Evolutionary conservation across 371 early-diverging fungal genomes (phyloP).

Genomic region (Actinomucor elegans): DNA sequence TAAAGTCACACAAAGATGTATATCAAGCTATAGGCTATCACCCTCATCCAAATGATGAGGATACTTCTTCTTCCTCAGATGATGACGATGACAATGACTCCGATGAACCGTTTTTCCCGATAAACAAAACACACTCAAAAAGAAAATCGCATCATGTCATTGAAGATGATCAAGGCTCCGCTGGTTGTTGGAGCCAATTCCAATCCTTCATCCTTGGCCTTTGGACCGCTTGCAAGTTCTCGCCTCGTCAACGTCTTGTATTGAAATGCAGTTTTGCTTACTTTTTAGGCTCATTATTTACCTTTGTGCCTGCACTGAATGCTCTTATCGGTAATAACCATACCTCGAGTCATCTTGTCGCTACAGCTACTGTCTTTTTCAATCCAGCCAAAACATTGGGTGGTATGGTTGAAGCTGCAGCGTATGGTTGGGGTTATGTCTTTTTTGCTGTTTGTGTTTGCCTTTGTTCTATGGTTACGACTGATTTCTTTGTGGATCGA

Average conservation of each 20-base stretch:
- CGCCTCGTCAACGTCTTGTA: constrained; percentile 43
- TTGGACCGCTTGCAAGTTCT: constrained; percentile 4
- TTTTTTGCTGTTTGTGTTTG: constrained; percentile 51
- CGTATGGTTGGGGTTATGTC: constrained; percentile 57
- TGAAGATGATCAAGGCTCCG: background rate
- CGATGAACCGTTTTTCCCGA: constrained; percentile 36
- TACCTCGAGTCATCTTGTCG: constrained; percentile 61
- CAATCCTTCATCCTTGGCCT: background rate
- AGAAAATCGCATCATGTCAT: constrained; percentile 7
- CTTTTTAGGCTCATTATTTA: constrained; percentile 59
- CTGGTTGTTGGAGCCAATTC: background rate
- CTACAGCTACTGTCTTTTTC: constrained; percentile 66
- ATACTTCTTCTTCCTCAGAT: constrained; percentile 2
- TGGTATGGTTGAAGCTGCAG: constrained; percentile 67
- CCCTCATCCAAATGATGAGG: background rate
- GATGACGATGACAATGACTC: constrained; percentile 29
- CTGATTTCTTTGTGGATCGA: constrained; percentile 58
- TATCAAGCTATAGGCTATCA: constrained; percentile 9
- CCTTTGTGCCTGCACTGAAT: constrained; percentile 59
- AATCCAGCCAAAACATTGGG: constrained; percentile 70
- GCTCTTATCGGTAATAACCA: constrained; percentile 40
- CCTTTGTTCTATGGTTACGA: constrained; percentile 56
- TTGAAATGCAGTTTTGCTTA: constrained; percentile 69
- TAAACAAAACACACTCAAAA: constrained; percentile 2
- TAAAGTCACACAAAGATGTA: constrained; percentile 18